Percentiles rank a stretch among this genome's conserved stretches.
phyloP scores from a whole-genome alignment of 371 early-diverging fungal genomes.

The Mortierella sp. region DNA sequence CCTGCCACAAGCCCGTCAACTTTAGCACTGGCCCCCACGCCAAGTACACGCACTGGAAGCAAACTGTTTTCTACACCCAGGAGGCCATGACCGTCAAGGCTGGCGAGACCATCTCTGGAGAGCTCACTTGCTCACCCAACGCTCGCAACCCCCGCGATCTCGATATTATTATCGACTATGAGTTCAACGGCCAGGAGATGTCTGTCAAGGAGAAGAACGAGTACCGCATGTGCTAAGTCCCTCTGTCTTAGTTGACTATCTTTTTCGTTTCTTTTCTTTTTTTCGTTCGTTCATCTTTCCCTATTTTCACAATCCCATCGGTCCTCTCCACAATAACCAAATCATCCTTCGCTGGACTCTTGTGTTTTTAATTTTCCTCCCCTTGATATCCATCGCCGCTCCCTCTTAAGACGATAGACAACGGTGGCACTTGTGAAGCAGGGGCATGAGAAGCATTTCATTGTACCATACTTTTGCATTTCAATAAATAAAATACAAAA shows the following conservation, averaged over 20 bases:
- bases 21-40: conserved; percentile 92
- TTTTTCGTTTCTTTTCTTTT: not conserved
- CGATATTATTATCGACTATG: conserved; percentile 89
- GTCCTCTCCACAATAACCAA: not conserved
- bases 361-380: conserved; percentile 6
- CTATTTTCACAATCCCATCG: not conserved
- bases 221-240: conserved; percentile 85
- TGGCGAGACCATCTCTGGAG: conserved; percentile 89
- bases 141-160: conserved; percentile 92
- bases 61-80: conserved; percentile 92
- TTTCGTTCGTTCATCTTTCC: not conserved
- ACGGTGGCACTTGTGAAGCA: not conserved
- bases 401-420: not conserved
- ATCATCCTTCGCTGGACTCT: not conserved
- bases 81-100: conserved; percentile 78
- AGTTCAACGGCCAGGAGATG: conserved; percentile 76
- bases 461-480: conserved; percentile 3
- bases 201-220: conserved; percentile 75
- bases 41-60: conserved; percentile 98
- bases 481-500: conserved; percentile 9
- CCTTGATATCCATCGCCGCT: not conserved
- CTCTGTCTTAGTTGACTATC: not conserved
- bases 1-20: conserved; percentile 86
- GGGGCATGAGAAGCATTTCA: not conserved
- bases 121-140: conserved; percentile 87